phyloP scores from a whole-genome alignment of 345 rosid genomes.

The Mallotus nudiflorus region DNA sequence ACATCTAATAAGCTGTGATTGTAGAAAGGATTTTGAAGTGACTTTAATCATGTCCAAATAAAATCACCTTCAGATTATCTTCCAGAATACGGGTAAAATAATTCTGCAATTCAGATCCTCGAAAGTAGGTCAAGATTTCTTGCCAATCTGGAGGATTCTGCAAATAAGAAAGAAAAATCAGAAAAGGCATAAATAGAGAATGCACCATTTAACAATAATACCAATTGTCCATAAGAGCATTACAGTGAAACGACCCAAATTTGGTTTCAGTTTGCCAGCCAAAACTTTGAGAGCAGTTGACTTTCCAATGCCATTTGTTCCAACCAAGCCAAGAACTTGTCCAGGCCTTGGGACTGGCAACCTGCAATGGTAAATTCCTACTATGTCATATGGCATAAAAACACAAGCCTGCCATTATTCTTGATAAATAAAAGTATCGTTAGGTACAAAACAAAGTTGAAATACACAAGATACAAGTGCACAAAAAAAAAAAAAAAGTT shows the following conservation, averaged over 20 bases:
- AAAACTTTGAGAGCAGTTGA: conserved; percentile 94
- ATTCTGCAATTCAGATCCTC: conserved; percentile 96
- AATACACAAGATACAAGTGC: background rate
- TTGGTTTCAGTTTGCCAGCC: conserved; percentile 97
- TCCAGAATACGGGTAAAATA: conserved; percentile 95
- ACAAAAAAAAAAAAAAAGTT: background rate
- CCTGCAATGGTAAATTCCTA: conserved; percentile 45
- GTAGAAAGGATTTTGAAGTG: background rate
- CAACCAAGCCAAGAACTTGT: conserved; percentile 98
- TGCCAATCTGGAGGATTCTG: conserved; percentile 99
- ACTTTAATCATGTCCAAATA: background rate
- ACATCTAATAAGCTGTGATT: background rate
- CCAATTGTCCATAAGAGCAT: conserved; percentile 9
- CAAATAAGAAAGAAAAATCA: conserved; percentile 3
- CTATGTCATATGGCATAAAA: conserved; percentile 24
- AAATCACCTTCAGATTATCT: conserved; percentile 82
- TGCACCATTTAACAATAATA: conserved; percentile 10
- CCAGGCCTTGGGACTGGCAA: conserved; percentile 98
- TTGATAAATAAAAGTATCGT: background rate
- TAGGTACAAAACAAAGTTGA: background rate
- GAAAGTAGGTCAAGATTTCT: conserved; percentile 91
- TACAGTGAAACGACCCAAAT: conserved; percentile 92
- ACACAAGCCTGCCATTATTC: background rate
- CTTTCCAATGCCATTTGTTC: conserved; percentile 98
- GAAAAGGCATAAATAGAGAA: conserved; percentile 11